These are phyloP conservation scores for Tephrocybe sp. DNA, from an alignment of 768 basidiomycete species.

Conservation along the genomic window DNA sequence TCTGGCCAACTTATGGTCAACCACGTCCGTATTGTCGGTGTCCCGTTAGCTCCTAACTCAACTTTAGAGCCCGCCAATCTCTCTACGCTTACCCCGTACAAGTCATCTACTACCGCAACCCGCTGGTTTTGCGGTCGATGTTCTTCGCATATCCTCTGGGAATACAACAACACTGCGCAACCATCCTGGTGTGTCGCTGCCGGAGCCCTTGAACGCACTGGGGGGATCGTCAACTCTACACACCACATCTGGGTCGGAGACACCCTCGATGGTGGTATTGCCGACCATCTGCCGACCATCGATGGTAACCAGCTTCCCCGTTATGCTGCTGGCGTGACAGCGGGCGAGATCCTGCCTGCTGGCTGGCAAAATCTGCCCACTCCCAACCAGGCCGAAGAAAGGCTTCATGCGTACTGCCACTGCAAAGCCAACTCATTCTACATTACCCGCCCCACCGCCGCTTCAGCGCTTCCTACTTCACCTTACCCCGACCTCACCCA, in stretches of 20 bases:
- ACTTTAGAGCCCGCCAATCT: constrained; percentile 13
- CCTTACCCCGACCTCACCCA: constrained; percentile 24
- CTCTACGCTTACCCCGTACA: constrained; percentile 15
- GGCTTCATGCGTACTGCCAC: constrained; percentile 17
- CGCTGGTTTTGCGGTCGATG: constrained; percentile 21
- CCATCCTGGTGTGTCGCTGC: constrained; percentile 14
- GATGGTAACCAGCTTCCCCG: constrained; percentile 15
- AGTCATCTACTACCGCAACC: constrained; percentile 8
- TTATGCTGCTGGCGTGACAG: background rate
- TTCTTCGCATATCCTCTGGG: constrained; percentile 20
- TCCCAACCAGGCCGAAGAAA: background rate
- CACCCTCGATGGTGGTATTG: constrained; percentile 20
- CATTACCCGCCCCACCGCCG: constrained; percentile 19
- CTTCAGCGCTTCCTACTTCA: constrained; percentile 9
- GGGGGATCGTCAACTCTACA: constrained; percentile 9
- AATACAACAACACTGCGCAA: background rate
- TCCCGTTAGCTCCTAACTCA: constrained; percentile 8
- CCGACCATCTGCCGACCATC: constrained; percentile 12
- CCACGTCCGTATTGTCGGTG: constrained; percentile 14
- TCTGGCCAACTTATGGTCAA: constrained; percentile 24
- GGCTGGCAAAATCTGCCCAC: constrained; percentile 10
- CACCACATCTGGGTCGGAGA: constrained; percentile 19
- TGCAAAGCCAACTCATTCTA: constrained; percentile 16
- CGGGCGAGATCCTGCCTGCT: constrained; percentile 3
- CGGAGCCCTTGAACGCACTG: constrained; percentile 14